phyloP scores from a whole-genome alignment of 345 rosid genomes.

The Lagerstroemia speciosa region DNA sequence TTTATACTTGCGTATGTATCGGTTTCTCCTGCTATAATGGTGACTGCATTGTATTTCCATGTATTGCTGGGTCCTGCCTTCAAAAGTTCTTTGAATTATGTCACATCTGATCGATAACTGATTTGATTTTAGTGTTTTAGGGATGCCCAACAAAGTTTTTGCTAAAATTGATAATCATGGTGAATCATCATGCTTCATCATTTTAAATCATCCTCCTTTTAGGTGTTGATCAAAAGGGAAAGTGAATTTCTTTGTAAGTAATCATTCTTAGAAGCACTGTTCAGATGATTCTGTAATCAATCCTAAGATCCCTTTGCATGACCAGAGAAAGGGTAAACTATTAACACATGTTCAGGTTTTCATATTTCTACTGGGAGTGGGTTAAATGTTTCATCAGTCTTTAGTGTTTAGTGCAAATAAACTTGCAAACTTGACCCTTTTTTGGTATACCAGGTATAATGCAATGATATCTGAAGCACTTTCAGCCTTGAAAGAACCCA shows the following conservation, averaged over 20 bases:
- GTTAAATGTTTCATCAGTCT: background rate
- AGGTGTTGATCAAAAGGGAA: background rate
- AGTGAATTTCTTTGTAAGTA: background rate
- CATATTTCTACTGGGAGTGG: background rate
- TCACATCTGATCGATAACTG: background rate
- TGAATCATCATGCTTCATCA: background rate
- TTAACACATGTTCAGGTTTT: background rate
- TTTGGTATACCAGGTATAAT: slow-evolving; percentile 40
- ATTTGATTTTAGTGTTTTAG: background rate
- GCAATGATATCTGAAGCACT: slow-evolving; percentile 79
- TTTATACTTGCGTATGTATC: background rate
- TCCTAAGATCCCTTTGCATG: background rate
- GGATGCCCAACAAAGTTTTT: background rate
- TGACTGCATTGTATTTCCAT: background rate
- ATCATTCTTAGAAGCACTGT: background rate
- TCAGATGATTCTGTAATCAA: background rate
- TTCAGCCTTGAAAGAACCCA: slow-evolving; percentile 41
- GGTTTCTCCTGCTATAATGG: background rate
- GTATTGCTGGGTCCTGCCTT: background rate
- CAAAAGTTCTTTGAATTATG: background rate
- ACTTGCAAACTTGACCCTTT: background rate
- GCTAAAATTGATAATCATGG: background rate
- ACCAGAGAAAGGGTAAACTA: background rate
- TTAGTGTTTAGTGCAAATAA: background rate
- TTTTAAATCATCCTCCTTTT: background rate